phyloP scores from a whole-genome alignment of 176 grass and related monocot species.

The Eremochloa ophiuroides region DNA sequence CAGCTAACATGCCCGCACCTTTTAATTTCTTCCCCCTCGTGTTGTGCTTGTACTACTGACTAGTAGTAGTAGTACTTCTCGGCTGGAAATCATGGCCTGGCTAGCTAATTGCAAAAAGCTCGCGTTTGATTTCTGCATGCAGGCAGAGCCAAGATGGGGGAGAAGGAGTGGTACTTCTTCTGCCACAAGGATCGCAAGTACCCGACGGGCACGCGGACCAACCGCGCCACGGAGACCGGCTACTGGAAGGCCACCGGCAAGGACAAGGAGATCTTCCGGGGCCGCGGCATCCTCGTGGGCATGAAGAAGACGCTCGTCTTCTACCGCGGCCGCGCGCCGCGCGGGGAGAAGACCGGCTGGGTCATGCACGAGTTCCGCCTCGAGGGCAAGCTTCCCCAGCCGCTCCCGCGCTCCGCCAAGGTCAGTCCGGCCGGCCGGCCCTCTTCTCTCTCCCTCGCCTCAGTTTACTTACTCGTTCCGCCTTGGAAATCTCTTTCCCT shows the following conservation, averaged over 20 bases:
- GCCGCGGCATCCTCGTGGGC: conserved; percentile 61
- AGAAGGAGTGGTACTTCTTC: conserved; percentile 97
- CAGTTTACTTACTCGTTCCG: not conserved
- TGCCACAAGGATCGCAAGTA: conserved; percentile 97
- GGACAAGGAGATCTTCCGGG: conserved; percentile 87
- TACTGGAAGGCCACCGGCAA: conserved; percentile 99
- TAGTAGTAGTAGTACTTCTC: not conserved
- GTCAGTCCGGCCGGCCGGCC: not conserved
- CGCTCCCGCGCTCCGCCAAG: conserved; percentile 62
- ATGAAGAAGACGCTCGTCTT: conserved; percentile 99
- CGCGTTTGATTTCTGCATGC: conserved; percentile 2
- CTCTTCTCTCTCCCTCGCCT: not conserved
- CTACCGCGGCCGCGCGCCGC: conserved; percentile 88
- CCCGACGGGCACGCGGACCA: conserved; percentile 85
- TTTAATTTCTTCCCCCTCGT: too few species aligned
- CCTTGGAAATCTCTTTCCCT: not conserved
- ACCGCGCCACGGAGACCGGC: conserved; percentile 78
- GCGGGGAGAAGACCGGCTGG: conserved; percentile 82
- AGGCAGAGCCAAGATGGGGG: conserved; percentile 85
- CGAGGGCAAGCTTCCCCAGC: conserved; percentile 52
- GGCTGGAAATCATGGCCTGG: not conserved
- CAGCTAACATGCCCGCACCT: too few species aligned
- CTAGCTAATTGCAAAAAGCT: not conserved
- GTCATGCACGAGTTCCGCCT: conserved; percentile 96
- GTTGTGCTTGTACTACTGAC: not conserved